Evolutionary conservation across 495 filamentous ascomycete genomes (phyloP), one percentile per base, ranked within the genome.

Genomic region (Neurospora sp.): DNA sequence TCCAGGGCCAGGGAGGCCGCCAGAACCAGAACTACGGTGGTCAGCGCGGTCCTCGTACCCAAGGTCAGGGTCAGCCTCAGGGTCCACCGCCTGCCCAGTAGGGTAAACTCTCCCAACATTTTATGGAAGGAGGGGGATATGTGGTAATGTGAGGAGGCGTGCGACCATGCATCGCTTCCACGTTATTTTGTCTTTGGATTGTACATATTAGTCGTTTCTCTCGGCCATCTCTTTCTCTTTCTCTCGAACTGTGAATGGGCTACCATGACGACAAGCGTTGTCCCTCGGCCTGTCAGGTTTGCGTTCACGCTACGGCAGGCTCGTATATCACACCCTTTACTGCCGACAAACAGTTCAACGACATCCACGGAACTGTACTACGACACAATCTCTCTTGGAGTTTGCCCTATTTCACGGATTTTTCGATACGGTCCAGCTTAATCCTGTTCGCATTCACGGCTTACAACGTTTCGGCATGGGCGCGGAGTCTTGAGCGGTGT

Each of bases 21-120:
- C 79, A 84, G 73, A 81, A 82, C 70, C 79, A 84, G 73, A 81
- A 82, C 70, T 83, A 80, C 69, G 80, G 81, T 39, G 82, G 82
- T 35, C 82, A 83, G 68, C 81, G 85, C 39, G 84, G 84, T n/a
- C 75, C 74, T 68, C 76, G 78, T 37, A 42, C 71, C 59, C 82
- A 82, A 61, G 74, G 75, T n/a, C 76, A 77, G 68, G 73, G 59
- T 7, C 78, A 76, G 46, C 22, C 71, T n/a, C 82, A 82, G 71
- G 69, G 78, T n/a, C 79, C 79, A 27, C 75, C 72, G 3, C 75
- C 76, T 70, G 41, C 73, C 7, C 78, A 80, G 74, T 79, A 82
- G 74, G 71, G 44, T 78, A 75, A 76, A 22, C 37, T 46, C 71
- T 71, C 72, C 61, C 38, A 10, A 38, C 10, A 72, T 59, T 46